Evolutionary conservation across 345 rosid genomes (phyloP).

Genomic region (Raphanus raphanistrum): DNA sequence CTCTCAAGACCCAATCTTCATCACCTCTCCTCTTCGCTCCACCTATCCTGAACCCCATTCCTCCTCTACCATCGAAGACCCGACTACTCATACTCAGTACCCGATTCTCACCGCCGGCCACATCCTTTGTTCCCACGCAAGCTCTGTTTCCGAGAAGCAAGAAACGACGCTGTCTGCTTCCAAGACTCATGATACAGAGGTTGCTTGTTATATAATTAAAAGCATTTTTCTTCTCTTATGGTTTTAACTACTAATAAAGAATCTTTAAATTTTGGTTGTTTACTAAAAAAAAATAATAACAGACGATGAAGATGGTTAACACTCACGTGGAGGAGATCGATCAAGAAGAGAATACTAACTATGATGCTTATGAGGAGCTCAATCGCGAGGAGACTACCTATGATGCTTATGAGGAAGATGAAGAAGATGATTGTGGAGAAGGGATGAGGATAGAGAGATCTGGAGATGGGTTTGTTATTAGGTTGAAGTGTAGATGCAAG

Average conservation of each 20-base stretch:
- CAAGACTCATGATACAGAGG: slow-evolving; percentile 23
- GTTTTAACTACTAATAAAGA: background rate
- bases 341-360: background rate
- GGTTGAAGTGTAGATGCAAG: slow-evolving; percentile 37
- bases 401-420: slow-evolving; percentile 22
- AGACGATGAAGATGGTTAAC: slow-evolving; percentile 12
- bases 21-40: slow-evolving; percentile 17
- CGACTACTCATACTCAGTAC: background rate
- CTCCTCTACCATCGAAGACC: background rate
- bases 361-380: slow-evolving; percentile 21
- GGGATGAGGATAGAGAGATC: slow-evolving; percentile 45
- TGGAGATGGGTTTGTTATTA: slow-evolving; percentile 38
- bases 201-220: background rate
- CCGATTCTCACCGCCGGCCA: background rate
- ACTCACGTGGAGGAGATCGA: background rate
- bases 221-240: background rate
- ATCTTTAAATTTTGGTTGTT: background rate
- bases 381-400: slow-evolving; percentile 13
- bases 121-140: background rate
- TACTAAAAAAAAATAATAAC: background rate
- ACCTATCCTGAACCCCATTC: slow-evolving; percentile 1
- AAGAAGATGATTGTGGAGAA: slow-evolving; percentile 33
- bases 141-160: slow-evolving; percentile 16
- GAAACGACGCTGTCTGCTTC: slow-evolving; percentile 20
- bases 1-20: slow-evolving; percentile 5